These are phyloP conservation scores for Paracorniculantispora psalliotae DNA, from an alignment of 2,329 filamentous ascomycete species.

Conservation along the genomic window DNA sequence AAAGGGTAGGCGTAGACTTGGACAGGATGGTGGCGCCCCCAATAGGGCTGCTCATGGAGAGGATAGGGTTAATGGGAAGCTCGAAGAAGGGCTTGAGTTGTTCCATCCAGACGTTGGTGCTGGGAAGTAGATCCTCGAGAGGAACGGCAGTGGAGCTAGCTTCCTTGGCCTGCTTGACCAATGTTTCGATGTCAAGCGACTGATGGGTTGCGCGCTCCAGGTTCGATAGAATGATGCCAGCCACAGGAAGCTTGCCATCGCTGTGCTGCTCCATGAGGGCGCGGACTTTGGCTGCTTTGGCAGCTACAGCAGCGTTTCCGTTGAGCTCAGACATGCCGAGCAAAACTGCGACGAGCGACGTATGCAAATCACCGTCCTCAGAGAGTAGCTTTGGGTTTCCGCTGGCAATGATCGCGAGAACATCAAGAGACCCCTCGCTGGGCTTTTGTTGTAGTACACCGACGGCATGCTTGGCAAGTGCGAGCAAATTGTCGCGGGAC, in stretches of 20 bases:
- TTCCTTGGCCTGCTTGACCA: conserved; percentile 44
- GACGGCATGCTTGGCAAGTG: conserved; percentile 32
- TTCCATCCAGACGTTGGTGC: conserved; percentile 57
- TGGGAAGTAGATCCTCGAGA: conserved; percentile 55
- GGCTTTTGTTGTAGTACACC: conserved; percentile 27
- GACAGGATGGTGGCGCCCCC: conserved; percentile 66
- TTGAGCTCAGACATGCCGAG: conserved; percentile 49
- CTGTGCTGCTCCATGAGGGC: conserved; percentile 41
- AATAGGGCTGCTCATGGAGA: conserved; percentile 70
- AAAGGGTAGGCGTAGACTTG: conserved; percentile 21
- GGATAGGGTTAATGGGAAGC: conserved; percentile 50
- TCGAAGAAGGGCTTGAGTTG: conserved; percentile 54
- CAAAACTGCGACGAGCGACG: conserved; percentile 47
- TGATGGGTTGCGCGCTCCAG: conserved; percentile 44
- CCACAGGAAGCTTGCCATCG: conserved; percentile 38
- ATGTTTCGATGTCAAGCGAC: conserved; percentile 49
- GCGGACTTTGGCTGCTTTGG: conserved; percentile 39
- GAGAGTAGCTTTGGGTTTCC: conserved; percentile 40
- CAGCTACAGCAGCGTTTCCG: conserved; percentile 30
- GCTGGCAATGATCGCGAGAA: conserved; percentile 35
- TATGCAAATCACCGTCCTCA: conserved; percentile 40
- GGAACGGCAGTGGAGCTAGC: conserved; percentile 26
- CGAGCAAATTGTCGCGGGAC: conserved; percentile 27
- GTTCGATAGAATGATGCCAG: conserved; percentile 51
- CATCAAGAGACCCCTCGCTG: conserved; percentile 42